Percentiles rank a stretch among this genome's conserved stretches.
Evolutionary conservation across 2,329 filamentous ascomycete species (phyloP).

Genomic region (Fusarium sp.): DNA sequence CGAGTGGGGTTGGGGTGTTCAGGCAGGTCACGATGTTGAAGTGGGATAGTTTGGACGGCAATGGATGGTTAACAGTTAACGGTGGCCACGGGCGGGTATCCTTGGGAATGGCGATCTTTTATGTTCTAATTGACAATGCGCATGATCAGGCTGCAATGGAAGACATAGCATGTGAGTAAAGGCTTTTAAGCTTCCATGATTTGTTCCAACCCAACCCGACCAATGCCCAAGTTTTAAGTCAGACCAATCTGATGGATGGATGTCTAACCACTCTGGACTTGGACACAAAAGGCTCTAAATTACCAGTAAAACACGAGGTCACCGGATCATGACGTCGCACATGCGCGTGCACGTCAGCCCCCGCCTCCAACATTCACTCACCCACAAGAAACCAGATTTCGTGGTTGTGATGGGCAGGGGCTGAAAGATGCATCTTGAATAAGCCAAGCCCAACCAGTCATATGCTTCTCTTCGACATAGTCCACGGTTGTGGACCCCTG

Average conservation of each 20-base stretch:
- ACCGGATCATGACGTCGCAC: constrained; percentile 43
- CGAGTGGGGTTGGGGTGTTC: constrained; percentile 12
- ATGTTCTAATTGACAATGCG: constrained; percentile 21
- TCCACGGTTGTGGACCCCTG: constrained; percentile 34
- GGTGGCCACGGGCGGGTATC: constrained; percentile 7
- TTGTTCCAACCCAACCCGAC: constrained; percentile 27
- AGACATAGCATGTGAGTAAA: constrained; percentile 1
- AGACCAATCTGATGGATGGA: constrained; percentile 12
- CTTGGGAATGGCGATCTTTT: constrained; percentile 41
- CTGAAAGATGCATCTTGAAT: constrained; percentile 1
- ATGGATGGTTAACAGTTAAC: constrained; percentile 21
- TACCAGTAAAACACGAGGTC: constrained; percentile 27
- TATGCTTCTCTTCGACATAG: constrained; percentile 1
- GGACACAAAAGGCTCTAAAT: constrained; percentile 7
- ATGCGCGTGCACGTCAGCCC: constrained; percentile 46
- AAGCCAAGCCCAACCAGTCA: constrained; percentile 22
- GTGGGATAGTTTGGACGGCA: constrained; percentile 11
- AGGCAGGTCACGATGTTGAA: constrained; percentile 27
- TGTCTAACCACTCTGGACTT: constrained; percentile 7
- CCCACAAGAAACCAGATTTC: constrained; percentile 45
- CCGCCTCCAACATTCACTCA: constrained; percentile 16
- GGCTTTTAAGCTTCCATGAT: constrained; percentile 31
- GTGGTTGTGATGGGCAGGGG: constrained; percentile 21
- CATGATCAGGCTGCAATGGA: constrained; percentile 19
- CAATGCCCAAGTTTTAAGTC: constrained; percentile 30